These are phyloP conservation scores for Paraphaeosphaeria minitans DNA, from an alignment of 2,329 filamentous ascomycete species.

Conservation along the genomic window DNA sequence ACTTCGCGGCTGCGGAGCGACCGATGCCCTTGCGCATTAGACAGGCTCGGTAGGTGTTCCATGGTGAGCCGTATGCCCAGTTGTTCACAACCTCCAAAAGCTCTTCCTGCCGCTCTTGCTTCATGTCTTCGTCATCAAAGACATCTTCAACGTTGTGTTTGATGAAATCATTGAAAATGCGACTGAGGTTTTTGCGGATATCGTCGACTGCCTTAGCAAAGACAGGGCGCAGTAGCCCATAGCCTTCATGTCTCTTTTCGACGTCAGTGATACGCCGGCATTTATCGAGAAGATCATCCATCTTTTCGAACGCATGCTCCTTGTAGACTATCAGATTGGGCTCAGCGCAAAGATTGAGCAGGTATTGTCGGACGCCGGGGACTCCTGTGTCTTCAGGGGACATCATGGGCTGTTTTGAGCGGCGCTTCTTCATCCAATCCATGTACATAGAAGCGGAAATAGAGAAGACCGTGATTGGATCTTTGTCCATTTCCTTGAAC, in stretches of 20 bases:
- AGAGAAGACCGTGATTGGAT: slow-evolving; percentile 14
- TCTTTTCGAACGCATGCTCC: slow-evolving; percentile 7
- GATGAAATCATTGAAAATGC: not conserved
- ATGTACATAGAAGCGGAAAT: slow-evolving; percentile 10
- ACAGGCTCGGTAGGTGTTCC: slow-evolving; percentile 16
- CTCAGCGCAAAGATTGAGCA: slow-evolving; percentile 8
- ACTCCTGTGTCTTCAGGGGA: slow-evolving; percentile 15
- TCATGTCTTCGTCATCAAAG: not conserved
- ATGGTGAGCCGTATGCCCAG: not conserved
- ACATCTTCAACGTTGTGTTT: not conserved
- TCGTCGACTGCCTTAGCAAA: not conserved
- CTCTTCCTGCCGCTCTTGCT: not conserved
- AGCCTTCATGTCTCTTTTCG: slow-evolving; percentile 9
- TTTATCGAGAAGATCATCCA: not conserved
- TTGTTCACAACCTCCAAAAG: not conserved
- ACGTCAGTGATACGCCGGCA: slow-evolving; percentile 6
- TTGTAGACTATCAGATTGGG: slow-evolving; percentile 12
- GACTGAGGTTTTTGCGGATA: not conserved
- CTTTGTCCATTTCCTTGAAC: slow-evolving; percentile 9
- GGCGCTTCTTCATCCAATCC: slow-evolving; percentile 10
- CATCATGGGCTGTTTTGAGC: not conserved
- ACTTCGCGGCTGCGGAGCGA: not conserved
- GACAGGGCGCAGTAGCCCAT: slow-evolving; percentile 5
- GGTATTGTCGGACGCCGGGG: slow-evolving; percentile 8
- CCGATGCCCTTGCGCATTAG: slow-evolving; percentile 14